Percentiles rank a stretch among this genome's conserved stretches.
These are phyloP conservation scores for Fagopyrum tataricum DNA, from an alignment of 148 eudicot genomes.

Conservation along the genomic window DNA sequence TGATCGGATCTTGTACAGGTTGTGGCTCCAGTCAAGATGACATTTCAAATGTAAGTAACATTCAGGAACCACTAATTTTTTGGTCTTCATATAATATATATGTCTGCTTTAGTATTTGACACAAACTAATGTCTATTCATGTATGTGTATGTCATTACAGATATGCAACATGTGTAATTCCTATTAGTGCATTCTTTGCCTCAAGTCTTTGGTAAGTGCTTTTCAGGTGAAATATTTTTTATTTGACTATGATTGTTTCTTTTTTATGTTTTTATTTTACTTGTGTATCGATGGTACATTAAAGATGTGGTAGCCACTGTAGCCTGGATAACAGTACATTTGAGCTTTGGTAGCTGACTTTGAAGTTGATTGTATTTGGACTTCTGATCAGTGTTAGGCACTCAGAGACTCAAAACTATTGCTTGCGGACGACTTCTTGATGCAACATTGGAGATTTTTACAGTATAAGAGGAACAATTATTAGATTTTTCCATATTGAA, in stretches of 20 bases:
- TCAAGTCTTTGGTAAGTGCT: constrained; percentile 76
- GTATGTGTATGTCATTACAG: constrained; percentile 23
- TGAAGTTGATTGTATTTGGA: neutral
- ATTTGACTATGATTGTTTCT: neutral
- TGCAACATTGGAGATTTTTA: neutral
- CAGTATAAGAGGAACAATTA: neutral
- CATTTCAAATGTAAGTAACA: constrained; percentile 76
- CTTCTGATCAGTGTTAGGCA: neutral
- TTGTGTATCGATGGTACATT: neutral
- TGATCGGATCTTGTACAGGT: constrained; percentile 42
- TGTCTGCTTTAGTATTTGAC: constrained; percentile 9
- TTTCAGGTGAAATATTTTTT: neutral
- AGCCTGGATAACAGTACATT: neutral
- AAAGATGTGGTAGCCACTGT: neutral
- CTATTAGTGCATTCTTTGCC: constrained; percentile 91
- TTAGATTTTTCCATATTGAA: neutral
- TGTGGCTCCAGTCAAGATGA: constrained; percentile 93
- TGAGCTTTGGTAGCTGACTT: neutral
- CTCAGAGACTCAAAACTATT: neutral
- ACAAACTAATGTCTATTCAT: neutral
- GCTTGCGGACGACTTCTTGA: neutral
- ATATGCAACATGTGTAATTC: constrained; percentile 74
- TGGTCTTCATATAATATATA: neutral
- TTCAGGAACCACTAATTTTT: neutral
- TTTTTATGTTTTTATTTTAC: neutral